Base-by-base conservation (phyloP, 352 stramenopile genomes). In the Globisporangium nagaii region DNA sequence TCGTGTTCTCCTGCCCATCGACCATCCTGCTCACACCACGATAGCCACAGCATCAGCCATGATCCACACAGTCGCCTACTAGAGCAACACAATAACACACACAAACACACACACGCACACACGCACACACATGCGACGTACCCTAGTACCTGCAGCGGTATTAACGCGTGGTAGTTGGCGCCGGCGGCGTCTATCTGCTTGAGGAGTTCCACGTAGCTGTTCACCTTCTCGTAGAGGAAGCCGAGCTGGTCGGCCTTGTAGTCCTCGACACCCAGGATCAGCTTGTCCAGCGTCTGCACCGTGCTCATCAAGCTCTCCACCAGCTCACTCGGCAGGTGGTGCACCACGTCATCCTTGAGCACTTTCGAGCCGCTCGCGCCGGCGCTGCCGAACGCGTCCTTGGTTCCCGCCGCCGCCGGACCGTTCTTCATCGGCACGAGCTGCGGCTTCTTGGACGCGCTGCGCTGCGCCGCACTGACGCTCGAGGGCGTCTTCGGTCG, bases 221-320 rank as follows among this genome's bases (percentile, higher is more conserved):
- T 65, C 11, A 71, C 75, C 45, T 84, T 84, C 49, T 86, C 75
- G 31, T 63, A 68, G 4, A 89, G 53, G 41, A 83, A 83, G 20
- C 71, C 66, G 20, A 87, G 52, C 53, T 89, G 79, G 24, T 89
- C 70, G 24, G 73, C 54, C 20, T 75, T 73, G 58, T 81, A 87
- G 47, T 84, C 74, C 36, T 83, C 70, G 20, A 86, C 75, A 2
- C 73, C 66, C 27, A 79, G 45, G 13, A 82, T 65, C 24, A 89
- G 60, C 53, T 86, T 80, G 53, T 89, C 79, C 28, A 89, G 64
- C 35, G 75, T 87, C 57, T 81, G 62, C 40, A 87, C 68, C n/a
- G 78, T 73, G 49, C 60, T 61, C 65, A 83, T 69, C 2, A 89
- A 58, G 47, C 69, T 70, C 56, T 89, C 79, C 27, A 86, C 58